These are phyloP conservation scores for Begonia masoniana DNA, from an alignment of 306 rosid species.

Conservation along the genomic window DNA sequence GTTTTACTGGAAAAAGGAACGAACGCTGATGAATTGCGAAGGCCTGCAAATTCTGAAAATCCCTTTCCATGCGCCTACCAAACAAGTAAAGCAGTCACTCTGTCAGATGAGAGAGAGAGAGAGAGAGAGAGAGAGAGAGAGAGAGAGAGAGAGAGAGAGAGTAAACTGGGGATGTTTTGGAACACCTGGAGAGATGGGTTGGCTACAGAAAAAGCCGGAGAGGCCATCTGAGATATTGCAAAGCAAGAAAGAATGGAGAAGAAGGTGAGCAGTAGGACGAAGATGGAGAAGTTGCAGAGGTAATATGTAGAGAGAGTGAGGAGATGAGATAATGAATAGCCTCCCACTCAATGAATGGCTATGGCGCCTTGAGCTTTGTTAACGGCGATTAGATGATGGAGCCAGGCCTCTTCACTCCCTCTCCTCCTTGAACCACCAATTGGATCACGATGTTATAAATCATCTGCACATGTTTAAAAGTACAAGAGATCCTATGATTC, in stretches of 20 bases:
- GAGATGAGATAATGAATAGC: constrained; percentile 77
- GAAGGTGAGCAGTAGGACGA: not conserved
- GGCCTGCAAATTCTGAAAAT: constrained; percentile 74
- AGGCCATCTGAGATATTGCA: constrained; percentile 36
- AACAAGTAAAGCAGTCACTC: not conserved
- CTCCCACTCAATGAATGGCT: constrained; percentile 50
- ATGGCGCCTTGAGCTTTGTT: constrained; percentile 19
- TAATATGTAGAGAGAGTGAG: constrained; percentile 30
- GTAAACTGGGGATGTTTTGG: constrained; percentile 3
- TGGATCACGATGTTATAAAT: too few species aligned
- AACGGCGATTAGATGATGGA: too few species aligned
- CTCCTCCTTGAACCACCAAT: too few species aligned
- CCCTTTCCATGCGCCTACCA: constrained; percentile 61
- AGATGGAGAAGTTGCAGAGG: constrained; percentile 19
- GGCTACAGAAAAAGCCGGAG: constrained; percentile 90
- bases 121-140: not conserved
- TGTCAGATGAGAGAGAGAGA: constrained; percentile 1
- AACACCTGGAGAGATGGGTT: constrained; percentile 86
- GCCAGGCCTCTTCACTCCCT: too few species aligned
- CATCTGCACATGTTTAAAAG: too few species aligned
- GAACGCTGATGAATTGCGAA: constrained; percentile 45
- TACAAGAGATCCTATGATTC: too few species aligned
- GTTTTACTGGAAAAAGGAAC: constrained; percentile 49
- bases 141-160: not conserved
- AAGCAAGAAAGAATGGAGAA: not conserved